phyloP scores from a whole-genome alignment of 352 stramenopile species.

The Globisporangium parvum region DNA sequence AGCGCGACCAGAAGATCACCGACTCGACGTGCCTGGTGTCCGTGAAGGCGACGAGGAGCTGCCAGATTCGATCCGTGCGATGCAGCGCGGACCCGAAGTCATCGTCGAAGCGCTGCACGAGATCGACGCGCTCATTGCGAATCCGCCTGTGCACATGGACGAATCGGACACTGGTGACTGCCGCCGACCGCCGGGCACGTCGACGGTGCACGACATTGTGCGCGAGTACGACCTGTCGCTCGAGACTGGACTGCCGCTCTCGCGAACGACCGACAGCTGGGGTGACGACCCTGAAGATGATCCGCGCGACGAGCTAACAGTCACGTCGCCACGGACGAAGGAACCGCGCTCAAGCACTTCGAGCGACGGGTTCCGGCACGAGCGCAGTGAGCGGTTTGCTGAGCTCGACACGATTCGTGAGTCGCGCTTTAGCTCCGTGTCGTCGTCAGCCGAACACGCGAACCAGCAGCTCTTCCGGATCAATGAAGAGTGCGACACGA shows the following conservation, averaged over 20 bases:
- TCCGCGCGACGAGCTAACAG: slow-evolving; percentile 3
- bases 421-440: slow-evolving; percentile 9
- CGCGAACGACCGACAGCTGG: slow-evolving; percentile 56
- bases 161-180: slow-evolving; percentile 9
- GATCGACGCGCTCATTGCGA: slow-evolving; percentile 41
- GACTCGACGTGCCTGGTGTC: slow-evolving; percentile 10
- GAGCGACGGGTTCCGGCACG: neutral
- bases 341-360: neutral
- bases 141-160: slow-evolving; percentile 9
- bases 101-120: slow-evolving; percentile 44
- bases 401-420: slow-evolving; percentile 9
- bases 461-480: slow-evolving; percentile 10
- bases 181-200: neutral
- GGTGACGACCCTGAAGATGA: slow-evolving; percentile 27
- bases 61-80: slow-evolving; percentile 23
- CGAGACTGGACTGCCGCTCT: slow-evolving; percentile 48
- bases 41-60: slow-evolving; percentile 20
- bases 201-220: slow-evolving; percentile 30
- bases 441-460: slow-evolving; percentile 5
- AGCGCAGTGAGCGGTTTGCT: slow-evolving; percentile 1
- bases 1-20: slow-evolving; percentile 2
- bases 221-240: slow-evolving; percentile 40
- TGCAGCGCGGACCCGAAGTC: slow-evolving; percentile 30
- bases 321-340: neutral
- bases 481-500: slow-evolving; percentile 12